A percentile compares a stretch with the other conserved stretches of the same genome.
These are phyloP conservation scores for Aspergillus sp. DNA, from an alignment of 2,329 filamentous ascomycete species.

Conservation along the genomic window DNA sequence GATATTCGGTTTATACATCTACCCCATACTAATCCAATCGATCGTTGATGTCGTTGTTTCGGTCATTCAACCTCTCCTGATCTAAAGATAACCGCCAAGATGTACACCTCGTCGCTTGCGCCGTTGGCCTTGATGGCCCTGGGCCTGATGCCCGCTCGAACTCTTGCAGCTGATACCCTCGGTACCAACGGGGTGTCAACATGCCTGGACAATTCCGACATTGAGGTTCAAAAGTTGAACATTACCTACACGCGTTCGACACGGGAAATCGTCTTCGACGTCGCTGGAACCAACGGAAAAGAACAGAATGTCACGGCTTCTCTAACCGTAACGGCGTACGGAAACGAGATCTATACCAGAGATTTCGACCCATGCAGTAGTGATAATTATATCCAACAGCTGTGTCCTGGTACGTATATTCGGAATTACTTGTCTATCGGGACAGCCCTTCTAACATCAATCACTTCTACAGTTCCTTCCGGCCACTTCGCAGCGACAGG, in stretches of 20 bases:
- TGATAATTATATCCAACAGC: slow-evolving; percentile 62
- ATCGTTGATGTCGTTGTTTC: neutral
- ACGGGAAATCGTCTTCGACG: slow-evolving; percentile 74
- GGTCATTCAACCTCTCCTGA: neutral
- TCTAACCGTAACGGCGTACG: slow-evolving; percentile 79
- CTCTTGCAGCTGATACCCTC: slow-evolving; percentile 67
- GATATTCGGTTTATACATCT: neutral
- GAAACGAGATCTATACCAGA: slow-evolving; percentile 73
- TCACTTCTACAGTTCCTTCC: slow-evolving; percentile 60
- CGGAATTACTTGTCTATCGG: neutral
- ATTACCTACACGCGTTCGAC: slow-evolving; percentile 75
- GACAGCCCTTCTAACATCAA: neutral
- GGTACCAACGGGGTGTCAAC: slow-evolving; percentile 76
- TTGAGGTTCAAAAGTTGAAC: slow-evolving; percentile 71
- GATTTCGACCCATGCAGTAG: slow-evolving; percentile 78
- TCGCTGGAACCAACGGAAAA: slow-evolving; percentile 71
- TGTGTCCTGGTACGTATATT: slow-evolving; percentile 71
- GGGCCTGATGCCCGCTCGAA: slow-evolving; percentile 34
- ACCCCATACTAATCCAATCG: neutral
- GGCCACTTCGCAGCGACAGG: slow-evolving; percentile 73
- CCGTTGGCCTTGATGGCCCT: slow-evolving; percentile 23
- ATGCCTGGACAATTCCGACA: slow-evolving; percentile 58
- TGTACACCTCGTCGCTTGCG: slow-evolving; percentile 24
- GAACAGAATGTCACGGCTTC: slow-evolving; percentile 76
- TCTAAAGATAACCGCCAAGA: slow-evolving; percentile 10